Percentiles rank a stretch among this genome's conserved stretches.
Evolutionary conservation across 129 eudicot genomes (phyloP).

Genomic region (Apium graveolens): DNA sequence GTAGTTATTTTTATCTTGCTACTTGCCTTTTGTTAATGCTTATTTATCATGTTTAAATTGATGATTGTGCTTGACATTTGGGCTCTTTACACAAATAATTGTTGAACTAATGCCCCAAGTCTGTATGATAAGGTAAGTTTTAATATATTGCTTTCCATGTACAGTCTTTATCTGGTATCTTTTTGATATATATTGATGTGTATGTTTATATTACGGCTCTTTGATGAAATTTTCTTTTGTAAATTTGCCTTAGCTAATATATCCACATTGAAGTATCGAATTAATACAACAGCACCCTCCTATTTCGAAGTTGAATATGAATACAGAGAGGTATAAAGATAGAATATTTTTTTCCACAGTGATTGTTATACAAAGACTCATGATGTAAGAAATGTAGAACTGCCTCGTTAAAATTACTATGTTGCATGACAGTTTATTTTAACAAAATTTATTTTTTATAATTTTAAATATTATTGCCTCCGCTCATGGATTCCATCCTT

Average conservation of each 20-base stretch:
- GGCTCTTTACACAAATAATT: not conserved
- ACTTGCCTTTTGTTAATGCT: not conserved
- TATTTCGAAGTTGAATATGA: not conserved
- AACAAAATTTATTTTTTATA: not conserved
- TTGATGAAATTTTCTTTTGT: not conserved
- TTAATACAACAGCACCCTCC: not conserved
- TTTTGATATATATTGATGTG: not conserved
- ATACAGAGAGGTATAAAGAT: not conserved
- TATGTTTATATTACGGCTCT: not conserved
- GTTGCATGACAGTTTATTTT: not conserved
- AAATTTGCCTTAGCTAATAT: not conserved
- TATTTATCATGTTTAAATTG: not conserved
- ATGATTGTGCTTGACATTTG: not conserved
- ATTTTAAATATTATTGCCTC: not conserved
- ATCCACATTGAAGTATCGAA: not conserved
- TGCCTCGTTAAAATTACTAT: not conserved
- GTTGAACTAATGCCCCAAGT: not conserved
- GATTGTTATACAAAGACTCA: not conserved
- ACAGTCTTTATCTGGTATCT: not conserved
- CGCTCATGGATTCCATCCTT: slow-evolving; percentile 9
- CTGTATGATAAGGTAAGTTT: not conserved
- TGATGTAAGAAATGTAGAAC: not conserved
- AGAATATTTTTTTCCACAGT: not conserved
- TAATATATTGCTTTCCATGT: not conserved
- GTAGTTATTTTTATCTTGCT: too few species aligned